Conservation (phyloP, 108 stramenopile species). For the Discostella stelligeroides region DNA sequence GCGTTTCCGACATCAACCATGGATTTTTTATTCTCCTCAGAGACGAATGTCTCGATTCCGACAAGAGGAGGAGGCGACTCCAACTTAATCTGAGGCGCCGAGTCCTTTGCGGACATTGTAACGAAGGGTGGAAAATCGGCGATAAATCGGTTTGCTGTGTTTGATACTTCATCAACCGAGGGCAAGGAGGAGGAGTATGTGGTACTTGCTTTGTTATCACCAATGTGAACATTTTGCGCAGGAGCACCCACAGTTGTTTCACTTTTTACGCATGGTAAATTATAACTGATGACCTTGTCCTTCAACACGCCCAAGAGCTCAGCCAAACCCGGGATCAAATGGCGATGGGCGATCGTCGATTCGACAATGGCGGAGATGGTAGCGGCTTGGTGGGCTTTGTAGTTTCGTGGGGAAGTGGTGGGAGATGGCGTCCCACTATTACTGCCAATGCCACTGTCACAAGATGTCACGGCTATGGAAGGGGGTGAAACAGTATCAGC, state of each 20-base stretch:
- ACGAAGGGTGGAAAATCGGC: constrained; percentile 80
- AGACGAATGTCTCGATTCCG: not conserved
- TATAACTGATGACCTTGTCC: not conserved
- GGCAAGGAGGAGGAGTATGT: constrained; percentile 45
- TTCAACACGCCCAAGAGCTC: not conserved
- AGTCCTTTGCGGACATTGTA: constrained; percentile 70
- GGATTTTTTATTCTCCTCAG: not conserved
- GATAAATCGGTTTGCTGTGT: constrained; percentile 52
- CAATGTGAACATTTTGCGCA: not conserved
- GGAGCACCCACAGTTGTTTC: no score
- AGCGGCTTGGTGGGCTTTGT: constrained; percentile 1
- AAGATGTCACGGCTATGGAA: not conserved
- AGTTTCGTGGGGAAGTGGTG: not conserved
- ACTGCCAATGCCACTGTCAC: not conserved
- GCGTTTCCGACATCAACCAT: not conserved
- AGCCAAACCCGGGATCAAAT: constrained; percentile 24
- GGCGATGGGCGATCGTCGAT: constrained; percentile 7
- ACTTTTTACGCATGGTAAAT: not conserved
- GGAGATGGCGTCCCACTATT: not conserved
- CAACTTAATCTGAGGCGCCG: constrained; percentile 79
- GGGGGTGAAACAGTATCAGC: no score
- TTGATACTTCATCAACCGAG: constrained; percentile 56
- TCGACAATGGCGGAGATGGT: constrained; percentile 16
- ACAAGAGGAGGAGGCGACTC: constrained; percentile 31
- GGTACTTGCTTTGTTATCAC: not conserved